Evolutionary conservation across 208 protist species (phyloP).

Genomic region (Crithidia mellificae): DNA sequence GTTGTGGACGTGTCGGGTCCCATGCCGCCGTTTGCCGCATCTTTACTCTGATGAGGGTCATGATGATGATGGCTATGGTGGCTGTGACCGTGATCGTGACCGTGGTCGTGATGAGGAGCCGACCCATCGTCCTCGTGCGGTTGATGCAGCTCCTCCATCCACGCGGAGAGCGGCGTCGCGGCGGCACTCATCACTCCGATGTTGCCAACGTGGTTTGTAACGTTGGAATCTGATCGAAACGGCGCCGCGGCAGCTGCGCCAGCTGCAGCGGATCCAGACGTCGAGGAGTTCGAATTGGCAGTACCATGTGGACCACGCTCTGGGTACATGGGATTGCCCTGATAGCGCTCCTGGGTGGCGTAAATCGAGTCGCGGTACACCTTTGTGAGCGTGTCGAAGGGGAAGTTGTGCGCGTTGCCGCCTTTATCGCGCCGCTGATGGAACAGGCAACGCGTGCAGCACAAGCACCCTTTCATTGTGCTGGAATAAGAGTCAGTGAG

Average conservation of each 20-base stretch:
- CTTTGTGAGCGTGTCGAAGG: slow-evolving; percentile 72
- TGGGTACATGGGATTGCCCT: slow-evolving; percentile 44
- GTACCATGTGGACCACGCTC: slow-evolving; percentile 17
- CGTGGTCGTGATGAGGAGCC: no score
- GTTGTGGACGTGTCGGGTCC: neutral
- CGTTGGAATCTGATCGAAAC: slow-evolving; percentile 20
- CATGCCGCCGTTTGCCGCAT: no score
- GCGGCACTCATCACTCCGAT: slow-evolving; percentile 55
- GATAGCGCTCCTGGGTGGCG: slow-evolving; percentile 29
- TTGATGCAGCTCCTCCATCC: slow-evolving; percentile 21
- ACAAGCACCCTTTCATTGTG: slow-evolving; percentile 25
- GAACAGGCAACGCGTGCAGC: slow-evolving; percentile 6
- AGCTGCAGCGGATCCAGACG: neutral
- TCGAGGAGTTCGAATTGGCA: neutral
- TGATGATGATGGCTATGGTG: neutral
- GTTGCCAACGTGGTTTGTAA: slow-evolving; percentile 61
- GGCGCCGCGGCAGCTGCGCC: neutral
- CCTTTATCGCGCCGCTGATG: slow-evolving; percentile 58
- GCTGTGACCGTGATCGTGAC: neutral
- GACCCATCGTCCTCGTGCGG: neutral
- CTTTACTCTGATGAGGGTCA: no score
- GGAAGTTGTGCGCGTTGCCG: slow-evolving; percentile 58
- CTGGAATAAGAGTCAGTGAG: no score
- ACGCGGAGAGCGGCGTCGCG: slow-evolving; percentile 23
- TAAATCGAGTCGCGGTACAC: slow-evolving; percentile 77